Base-by-base conservation (phyloP, 495 filamentous ascomycete species). In the Talaromyces thailandensis region DNA sequence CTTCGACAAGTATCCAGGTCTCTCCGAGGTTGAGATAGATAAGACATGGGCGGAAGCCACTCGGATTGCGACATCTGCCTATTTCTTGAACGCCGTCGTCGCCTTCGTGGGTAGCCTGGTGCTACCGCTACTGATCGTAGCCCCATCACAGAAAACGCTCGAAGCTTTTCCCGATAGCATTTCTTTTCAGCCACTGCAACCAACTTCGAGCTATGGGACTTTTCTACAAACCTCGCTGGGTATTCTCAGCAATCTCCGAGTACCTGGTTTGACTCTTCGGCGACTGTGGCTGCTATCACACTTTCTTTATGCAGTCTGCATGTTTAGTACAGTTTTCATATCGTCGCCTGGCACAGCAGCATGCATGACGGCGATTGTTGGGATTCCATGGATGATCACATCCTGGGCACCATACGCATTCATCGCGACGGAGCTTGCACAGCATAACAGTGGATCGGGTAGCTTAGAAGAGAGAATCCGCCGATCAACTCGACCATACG, bases 371-470 rank as follows among this genome's bases (percentile, higher is more conserved):
- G 89, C 83, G 8, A 69, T 94, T 14, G 81, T 94, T 63, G 92
- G 92, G n/a, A 84, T 96, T 62, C 88, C 87, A 6, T 96, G 92
- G 92, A 90, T 92, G 26, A 74, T 96, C 57, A 90, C 91, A 21
- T 80, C 92, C 32, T 96, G 92, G 92, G 92, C 90, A 0, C 92
- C 92, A 0, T 96, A 92, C 77, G 92, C 92, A 40, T 86, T 96
- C 64, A 96, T 96, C 67, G 88, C 87, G 55, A 87, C 88, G 29
- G 92, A 96, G 73, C 89, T 96, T 48, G 84, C 84, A 56, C 86
- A 86, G 58, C 84, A 89, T 29, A 88, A 96, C 67, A 82, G 86
- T 53, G 75, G 87, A 23, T 23, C 23, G 75, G 21, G 2, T 0
- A 18, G 16, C 3, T 21, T 48, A 21, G 43, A 18, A 21, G 43